phyloP scores from a whole-genome alignment of 257 asterid species.

The Solanum neorickii region DNA sequence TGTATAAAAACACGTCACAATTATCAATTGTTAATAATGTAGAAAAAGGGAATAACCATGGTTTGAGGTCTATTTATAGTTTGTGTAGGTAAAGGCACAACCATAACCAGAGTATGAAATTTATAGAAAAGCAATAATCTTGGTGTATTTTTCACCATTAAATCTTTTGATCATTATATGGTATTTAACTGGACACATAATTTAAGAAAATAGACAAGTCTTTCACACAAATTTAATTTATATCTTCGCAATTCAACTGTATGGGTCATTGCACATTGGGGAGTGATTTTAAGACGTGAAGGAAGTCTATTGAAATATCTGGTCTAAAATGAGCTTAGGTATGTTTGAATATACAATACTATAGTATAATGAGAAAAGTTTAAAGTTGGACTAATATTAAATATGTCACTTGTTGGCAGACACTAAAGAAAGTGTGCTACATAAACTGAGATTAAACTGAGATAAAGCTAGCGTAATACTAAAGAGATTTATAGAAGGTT shows the following conservation, averaged over 20 bases:
- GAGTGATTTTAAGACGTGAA: not conserved
- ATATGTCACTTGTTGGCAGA: not conserved
- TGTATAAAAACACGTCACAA: no score
- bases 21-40: no score
- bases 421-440: not conserved
- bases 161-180: no score
- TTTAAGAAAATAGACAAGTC: not conserved
- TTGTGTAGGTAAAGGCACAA: no score
- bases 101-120: no score
- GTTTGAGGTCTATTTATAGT: no score
- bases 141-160: no score
- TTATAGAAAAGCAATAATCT: no score
- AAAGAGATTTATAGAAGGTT: not conserved
- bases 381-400: not conserved
- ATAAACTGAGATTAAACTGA: not conserved
- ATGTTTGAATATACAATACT: not conserved
- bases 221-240: not conserved
- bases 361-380: not conserved
- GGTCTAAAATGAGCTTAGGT: not conserved
- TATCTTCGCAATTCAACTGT: not conserved
- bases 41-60: no score
- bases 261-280: not conserved
- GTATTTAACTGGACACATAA: no score
- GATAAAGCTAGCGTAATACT: not conserved
- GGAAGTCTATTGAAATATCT: not conserved